Evolutionary conservation across 768 basidiomycete genomes (phyloP).

Genomic region (Galerina marginata): DNA sequence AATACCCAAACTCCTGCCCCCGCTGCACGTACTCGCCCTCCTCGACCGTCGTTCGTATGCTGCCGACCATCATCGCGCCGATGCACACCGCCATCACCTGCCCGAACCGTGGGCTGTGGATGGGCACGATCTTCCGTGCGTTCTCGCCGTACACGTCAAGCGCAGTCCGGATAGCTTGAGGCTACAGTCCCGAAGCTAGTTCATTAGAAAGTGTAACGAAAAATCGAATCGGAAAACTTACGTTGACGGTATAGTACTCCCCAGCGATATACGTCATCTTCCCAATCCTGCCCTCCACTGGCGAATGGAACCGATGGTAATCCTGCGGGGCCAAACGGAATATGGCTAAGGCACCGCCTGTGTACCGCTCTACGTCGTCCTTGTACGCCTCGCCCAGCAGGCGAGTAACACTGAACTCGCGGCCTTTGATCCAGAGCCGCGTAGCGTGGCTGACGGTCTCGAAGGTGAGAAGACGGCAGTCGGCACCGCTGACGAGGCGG

Average conservation of each 20-base stretch:
- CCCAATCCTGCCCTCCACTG: conserved; percentile 60
- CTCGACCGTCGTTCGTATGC: background rate
- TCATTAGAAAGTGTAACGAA: too few species aligned
- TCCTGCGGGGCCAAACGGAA: conserved; percentile 82
- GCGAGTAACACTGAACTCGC: conserved; percentile 64
- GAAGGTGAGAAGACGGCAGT: conserved; percentile 77
- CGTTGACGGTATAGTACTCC: conserved; percentile 60
- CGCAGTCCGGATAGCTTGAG: background rate
- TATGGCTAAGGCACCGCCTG: conserved; percentile 59
- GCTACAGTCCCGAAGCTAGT: background rate
- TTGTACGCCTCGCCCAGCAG: conserved; percentile 55
- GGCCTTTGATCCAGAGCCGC: conserved; percentile 79
- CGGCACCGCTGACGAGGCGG: conserved; percentile 69
- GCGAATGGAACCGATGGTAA: conserved; percentile 82
- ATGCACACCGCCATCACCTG: background rate
- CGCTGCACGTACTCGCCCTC: background rate
- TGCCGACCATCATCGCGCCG: background rate
- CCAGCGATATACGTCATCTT: conserved; percentile 54
- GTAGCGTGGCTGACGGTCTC: conserved; percentile 59
- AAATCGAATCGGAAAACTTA: conserved; percentile 26
- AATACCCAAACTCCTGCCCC: background rate
- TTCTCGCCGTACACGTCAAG: background rate
- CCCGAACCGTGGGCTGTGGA: background rate
- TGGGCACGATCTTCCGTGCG: background rate
- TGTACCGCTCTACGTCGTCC: conserved; percentile 45